Evolutionary conservation across 2,329 filamentous ascomycete genomes (phyloP), one percentile per base, ranked within the genome.

Genomic region (Raffaelea albimanens): DNA sequence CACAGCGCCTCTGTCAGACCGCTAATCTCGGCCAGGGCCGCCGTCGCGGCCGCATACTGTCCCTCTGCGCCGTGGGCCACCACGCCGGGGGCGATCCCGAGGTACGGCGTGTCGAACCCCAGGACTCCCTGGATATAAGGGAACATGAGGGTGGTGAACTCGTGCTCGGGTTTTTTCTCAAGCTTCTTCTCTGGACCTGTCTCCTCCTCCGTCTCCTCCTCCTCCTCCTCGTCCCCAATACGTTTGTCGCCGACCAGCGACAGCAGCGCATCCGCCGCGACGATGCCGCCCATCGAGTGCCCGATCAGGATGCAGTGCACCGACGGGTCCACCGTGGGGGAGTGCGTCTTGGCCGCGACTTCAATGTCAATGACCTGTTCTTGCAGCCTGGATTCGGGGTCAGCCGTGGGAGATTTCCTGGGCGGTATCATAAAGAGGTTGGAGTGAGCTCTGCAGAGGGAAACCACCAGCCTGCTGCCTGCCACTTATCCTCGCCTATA

Each of bases 311-410:
- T 75, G 23, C 85, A 84, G 58, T 82, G 83, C 19, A 95, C 87
- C 0, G 84, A 88, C 5, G 89, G 88, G 52, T 94, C 87, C 53
- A 95, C 76, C 1, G 87, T 95, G 1, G 90, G 90, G 5, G 85
- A 90, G 1, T 86, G 78, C 0, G 88, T 91, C 41, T 75, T 74
- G 56, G 86, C 85, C 23, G 76, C 81, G 49, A 96, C 90, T 67
- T 98, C 91, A 58, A 96, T 72, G 63, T 97, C 93, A 57, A 97
- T 96, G 57, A 97, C 87, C 58, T 87, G 87, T 61, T 96, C 84
- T 55, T 90, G 81, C 16, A 97, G 78, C 87, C 84, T 88, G 49
- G 2, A 20, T n/a, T n/a, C n/a, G n/a, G n/a, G n/a, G n/a, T n/a
- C n/a, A n/a, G n/a, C n/a, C n/a, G n/a, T n/a, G n/a, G 39, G 20